Evolutionary conservation across 768 basidiomycete genomes (phyloP), one percentile per base, ranked within the genome.

Genomic region (Lentinula lateritia): DNA sequence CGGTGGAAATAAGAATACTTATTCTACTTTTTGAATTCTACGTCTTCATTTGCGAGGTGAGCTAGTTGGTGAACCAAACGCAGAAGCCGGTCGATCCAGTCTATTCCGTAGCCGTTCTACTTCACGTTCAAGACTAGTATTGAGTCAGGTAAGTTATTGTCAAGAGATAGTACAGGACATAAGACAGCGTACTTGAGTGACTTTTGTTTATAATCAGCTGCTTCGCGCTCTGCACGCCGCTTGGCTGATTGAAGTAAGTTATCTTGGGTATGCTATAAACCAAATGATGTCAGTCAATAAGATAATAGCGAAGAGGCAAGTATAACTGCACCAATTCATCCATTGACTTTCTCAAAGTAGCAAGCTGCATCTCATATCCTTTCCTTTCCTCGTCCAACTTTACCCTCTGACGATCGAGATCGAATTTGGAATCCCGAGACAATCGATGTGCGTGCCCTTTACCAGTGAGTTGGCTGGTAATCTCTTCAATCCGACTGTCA

Each of bases 191-290:
- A 91, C 90, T 80, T 83, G 15, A 91, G 76, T 45, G 85, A 79
- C 63, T 83, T 83, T 71, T 90, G 88, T 71, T 84, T 89, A 67
- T 83, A 84, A 65, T 93, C 90, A 5, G 75, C 83, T 35, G 87
- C 88, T 66, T 93, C 90, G 42, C 89, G 80, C 66, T 92, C 91
- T 41, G 87, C 88, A 46, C 89, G 81, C 36, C 90, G 85, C 71
- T 91, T 91, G 23, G 81, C 83, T 10, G 88, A 78, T 65, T 87
- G 84, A 3, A 92, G 75, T n/a, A 81, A 77, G 63, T 76, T 84
- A 72, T 87, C 89, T 46, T 80, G 79, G 18, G 85, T 87, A 86
- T 89, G 88, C 90, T 91, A 62, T 7, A 55, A 38, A 63, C 16
- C 64, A 56, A 60, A 52, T 23, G 53, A 63, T 39, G 67, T 65